Evolutionary conservation across 805 yeast species (phyloP), one percentile per base, ranked within the genome.

Genomic region (Lipomyces japonicus): DNA sequence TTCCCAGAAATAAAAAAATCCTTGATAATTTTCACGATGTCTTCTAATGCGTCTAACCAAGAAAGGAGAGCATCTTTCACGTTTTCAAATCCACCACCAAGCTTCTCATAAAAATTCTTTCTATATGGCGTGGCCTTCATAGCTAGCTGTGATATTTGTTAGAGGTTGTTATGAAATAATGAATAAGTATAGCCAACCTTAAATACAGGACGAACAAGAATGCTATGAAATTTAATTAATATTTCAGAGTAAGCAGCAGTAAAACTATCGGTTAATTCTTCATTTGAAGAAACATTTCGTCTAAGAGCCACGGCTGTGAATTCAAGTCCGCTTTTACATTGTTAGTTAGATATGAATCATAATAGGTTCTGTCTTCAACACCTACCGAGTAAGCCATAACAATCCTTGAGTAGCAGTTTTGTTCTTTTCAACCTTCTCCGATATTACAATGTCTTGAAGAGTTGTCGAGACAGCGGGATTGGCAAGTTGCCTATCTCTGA

Each of bases 101-200:
- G 77, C 72, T 87, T 88, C 52, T 68, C 82, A 63, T 86, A 88
- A 65, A 88, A 86, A 64, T 81, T 95, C 66, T 79, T 80, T 73
- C 95, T 80, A 71, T 86, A 89, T 10, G 96, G 96, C 69, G 95
- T 86, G 1, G 95, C 95, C 69, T 85, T 86, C 96, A 88, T 89
- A 42, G 96, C 96, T 66, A 89, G 75, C 68, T 57, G 38, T 39
- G 4, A 14, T 16, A 19, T 7, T 1, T 7, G 21, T 32, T n/a
- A 34, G 30, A 22, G 10, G 18, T n/a, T 23, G 10, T 12, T 19
- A 28, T 24, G 5, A 35, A n/a, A 44, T 10, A 31, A 23, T 42
- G 24, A 32, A n/a, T 3, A n/a, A 25, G n/a, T 5, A 18, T 22
- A 18, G 4, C 38, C 4, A 42, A 59, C 62, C 71, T 86, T 86